Evolutionary conservation across 1,284 basidiomycete genomes (phyloP).

Genomic region (Malassezia cuniculi): DNA sequence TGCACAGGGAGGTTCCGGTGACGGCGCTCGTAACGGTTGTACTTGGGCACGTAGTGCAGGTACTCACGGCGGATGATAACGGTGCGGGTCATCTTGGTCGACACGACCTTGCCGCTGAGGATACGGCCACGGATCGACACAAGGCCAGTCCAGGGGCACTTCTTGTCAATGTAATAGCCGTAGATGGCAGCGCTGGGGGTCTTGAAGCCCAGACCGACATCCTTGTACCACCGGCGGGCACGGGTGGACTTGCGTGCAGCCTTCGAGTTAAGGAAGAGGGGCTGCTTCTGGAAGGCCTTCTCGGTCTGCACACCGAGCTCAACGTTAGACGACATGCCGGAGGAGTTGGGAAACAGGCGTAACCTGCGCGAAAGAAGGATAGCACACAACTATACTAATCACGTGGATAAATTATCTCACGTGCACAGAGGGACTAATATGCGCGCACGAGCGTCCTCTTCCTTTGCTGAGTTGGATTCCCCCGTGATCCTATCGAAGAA

Average conservation of each 20-base stretch:
- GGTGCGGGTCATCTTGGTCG: constrained; percentile 99
- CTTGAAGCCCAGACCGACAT: constrained; percentile 48
- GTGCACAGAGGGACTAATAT: neutral
- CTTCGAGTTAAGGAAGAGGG: constrained; percentile 97
- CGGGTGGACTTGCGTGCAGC: constrained; percentile 77
- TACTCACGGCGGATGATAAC: constrained; percentile 97
- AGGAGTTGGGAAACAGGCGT: constrained; percentile 16
- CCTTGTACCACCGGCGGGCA: constrained; percentile 95
- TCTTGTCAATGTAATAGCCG: constrained; percentile 98
- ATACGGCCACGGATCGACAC: constrained; percentile 94
- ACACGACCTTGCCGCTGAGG: constrained; percentile 89
- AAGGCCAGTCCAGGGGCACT: constrained; percentile 78
- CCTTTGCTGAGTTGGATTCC: constrained; percentile 14
- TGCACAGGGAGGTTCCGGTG: constrained; percentile 98
- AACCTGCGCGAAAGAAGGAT: constrained; percentile 18
- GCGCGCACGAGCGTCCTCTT: constrained; percentile 1
- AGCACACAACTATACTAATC: neutral
- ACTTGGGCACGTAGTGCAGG: constrained; percentile 91
- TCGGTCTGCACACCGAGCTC: constrained; percentile 44
- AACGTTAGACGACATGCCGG: constrained; percentile 38
- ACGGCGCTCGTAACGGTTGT: constrained; percentile 54
- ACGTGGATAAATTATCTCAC: neutral
- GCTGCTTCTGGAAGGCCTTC: constrained; percentile 68
- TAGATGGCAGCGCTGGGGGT: constrained; percentile 90
- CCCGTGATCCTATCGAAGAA: constrained; percentile 42